phyloP scores from a whole-genome alignment of 1,139 yeast genomes.

The Candida sp. region DNA sequence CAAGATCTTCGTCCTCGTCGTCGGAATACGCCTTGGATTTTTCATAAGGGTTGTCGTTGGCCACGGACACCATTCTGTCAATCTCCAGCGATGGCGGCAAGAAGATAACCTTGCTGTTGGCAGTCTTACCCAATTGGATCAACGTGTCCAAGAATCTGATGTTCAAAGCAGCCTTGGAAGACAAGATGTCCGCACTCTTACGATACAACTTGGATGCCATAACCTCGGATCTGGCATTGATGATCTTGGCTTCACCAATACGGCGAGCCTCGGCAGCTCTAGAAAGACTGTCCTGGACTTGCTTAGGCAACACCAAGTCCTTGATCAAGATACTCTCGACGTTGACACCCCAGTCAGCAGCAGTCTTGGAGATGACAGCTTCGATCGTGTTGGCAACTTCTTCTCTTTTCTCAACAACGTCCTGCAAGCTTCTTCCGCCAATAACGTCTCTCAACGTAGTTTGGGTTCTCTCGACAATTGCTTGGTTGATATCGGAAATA shows the following conservation, averaged over 20 bases:
- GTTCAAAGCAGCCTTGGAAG: constrained; percentile 83
- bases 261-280: constrained; percentile 82
- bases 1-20: constrained; percentile 25
- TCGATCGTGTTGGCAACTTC: constrained; percentile 73
- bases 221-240: constrained; percentile 78
- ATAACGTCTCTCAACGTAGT: constrained; percentile 77
- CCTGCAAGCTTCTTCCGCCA: constrained; percentile 71
- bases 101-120: constrained; percentile 71
- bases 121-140: constrained; percentile 70
- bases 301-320: constrained; percentile 61
- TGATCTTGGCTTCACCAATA: constrained; percentile 79
- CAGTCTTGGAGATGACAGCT: constrained; percentile 65
- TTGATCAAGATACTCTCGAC: constrained; percentile 74
- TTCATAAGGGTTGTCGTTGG: constrained; percentile 14
- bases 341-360: constrained; percentile 74
- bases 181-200: constrained; percentile 78
- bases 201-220: constrained; percentile 80
- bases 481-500: constrained; percentile 56
- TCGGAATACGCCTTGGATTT: constrained; percentile 18
- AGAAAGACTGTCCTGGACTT: constrained; percentile 65
- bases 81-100: constrained; percentile 63
- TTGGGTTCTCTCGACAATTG: constrained; percentile 74
- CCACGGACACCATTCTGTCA: constrained; percentile 36
- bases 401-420: constrained; percentile 76
- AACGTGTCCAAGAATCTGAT: constrained; percentile 82